Conservation (phyloP, 129 eudicot species). For the Helianthus tuberosus region DNA sequence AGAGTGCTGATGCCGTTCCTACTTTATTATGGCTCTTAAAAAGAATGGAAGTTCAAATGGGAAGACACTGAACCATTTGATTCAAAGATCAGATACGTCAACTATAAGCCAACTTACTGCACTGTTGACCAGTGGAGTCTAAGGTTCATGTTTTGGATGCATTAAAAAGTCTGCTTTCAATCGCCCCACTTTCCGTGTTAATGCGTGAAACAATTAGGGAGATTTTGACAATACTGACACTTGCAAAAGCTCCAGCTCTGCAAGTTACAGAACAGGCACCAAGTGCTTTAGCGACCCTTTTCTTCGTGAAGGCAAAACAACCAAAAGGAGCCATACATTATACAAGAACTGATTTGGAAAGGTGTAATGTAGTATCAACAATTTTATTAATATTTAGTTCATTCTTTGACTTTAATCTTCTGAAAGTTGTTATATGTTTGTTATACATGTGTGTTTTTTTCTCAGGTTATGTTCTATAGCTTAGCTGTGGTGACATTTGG, state of each 20-base stretch:
- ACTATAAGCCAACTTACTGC: conserved; percentile 97
- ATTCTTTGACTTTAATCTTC: conserved; percentile 3
- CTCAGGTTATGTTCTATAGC: conserved; percentile 91
- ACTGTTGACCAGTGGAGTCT: conserved; percentile 92
- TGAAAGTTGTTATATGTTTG: conserved; percentile 1
- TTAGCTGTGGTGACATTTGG: conserved; percentile 97
- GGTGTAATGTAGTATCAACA: too few relatives aligned
- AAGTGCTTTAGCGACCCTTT: conserved; percentile 85
- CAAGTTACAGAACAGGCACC: conserved; percentile 90
- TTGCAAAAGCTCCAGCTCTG: conserved; percentile 68
- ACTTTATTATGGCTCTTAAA: conserved; percentile 92
- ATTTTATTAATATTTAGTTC: too few relatives aligned
- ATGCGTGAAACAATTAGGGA: conserved; percentile 83
- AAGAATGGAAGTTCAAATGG: conserved; percentile 97
- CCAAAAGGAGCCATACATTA: conserved; percentile 75
- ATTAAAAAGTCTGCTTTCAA: conserved; percentile 85
- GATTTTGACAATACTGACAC: conserved; percentile 58
- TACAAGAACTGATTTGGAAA: conserved; percentile 73
- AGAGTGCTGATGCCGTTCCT: conserved; percentile 99
- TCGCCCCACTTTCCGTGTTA: conserved; percentile 79
- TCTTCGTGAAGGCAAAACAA: conserved; percentile 66
- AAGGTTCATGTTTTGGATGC: conserved; percentile 95
- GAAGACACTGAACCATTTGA: conserved; percentile 87
- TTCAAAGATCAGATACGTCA: conserved; percentile 96
- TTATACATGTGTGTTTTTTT: neutral